A percentile compares a stretch with the other conserved stretches of the same genome.
phyloP scores from a whole-genome alignment of 805 yeast genomes.

The Tetrapisispora taiwanensis region DNA sequence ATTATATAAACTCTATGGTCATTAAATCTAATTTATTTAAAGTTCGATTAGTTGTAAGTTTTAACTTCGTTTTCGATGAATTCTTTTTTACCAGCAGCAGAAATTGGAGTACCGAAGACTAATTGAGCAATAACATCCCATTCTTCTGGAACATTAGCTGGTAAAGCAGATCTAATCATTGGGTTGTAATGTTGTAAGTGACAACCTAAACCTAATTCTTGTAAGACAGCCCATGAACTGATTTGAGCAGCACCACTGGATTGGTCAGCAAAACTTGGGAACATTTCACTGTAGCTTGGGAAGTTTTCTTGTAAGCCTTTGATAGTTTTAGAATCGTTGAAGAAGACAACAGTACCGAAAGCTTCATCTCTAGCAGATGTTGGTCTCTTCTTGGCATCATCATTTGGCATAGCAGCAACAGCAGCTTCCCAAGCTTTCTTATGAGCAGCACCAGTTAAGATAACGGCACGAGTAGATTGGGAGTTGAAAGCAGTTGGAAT shows the following conservation, averaged over 20 bases:
- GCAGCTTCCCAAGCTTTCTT: slow-evolving; percentile 38
- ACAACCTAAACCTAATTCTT: slow-evolving; percentile 38
- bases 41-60: slow-evolving; percentile 25
- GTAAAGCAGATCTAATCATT: slow-evolving; percentile 32
- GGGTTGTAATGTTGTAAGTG: slow-evolving; percentile 46
- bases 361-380: slow-evolving; percentile 36
- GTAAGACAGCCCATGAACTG: slow-evolving; percentile 39
- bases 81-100: slow-evolving; percentile 31
- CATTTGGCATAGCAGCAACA: slow-evolving; percentile 25
- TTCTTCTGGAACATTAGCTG: slow-evolving; percentile 31
- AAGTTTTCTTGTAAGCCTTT: slow-evolving; percentile 34
- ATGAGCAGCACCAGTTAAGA: slow-evolving; percentile 38
- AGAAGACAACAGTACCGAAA: slow-evolving; percentile 41
- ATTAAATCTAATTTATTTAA: too few species aligned
- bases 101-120: slow-evolving; percentile 39
- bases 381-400: slow-evolving; percentile 33
- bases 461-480: slow-evolving; percentile 40
- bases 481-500: slow-evolving; percentile 46
- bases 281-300: slow-evolving; percentile 35
- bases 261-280: slow-evolving; percentile 41
- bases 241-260: slow-evolving; percentile 43
- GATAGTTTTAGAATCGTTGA: slow-evolving; percentile 35
- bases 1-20: too few species aligned
- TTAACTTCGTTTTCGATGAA: slow-evolving; percentile 36
- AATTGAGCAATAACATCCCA: slow-evolving; percentile 42